These are phyloP conservation scores for Tylopilus cervinicoccineus DNA, from an alignment of 768 basidiomycete species.

Conservation along the genomic window DNA sequence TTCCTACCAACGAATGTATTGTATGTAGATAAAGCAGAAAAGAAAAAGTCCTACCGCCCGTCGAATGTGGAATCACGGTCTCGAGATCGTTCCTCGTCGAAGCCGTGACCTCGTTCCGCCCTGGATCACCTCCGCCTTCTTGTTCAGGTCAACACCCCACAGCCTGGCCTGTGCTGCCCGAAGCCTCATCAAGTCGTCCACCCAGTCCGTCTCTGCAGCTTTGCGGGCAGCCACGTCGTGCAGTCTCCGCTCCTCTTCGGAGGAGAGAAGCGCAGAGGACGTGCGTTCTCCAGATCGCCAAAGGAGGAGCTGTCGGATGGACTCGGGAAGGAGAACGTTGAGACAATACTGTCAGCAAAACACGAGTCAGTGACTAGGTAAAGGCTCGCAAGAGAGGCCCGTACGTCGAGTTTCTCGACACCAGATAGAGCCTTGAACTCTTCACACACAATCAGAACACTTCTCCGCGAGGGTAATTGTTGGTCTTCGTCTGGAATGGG, in stretches of 20 bases:
- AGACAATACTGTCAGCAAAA: constrained; percentile 53
- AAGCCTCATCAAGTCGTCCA: constrained; percentile 51
- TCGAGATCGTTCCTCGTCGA: constrained; percentile 19
- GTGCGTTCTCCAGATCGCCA: constrained; percentile 64
- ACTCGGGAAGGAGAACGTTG: constrained; percentile 68
- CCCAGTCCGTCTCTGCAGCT: constrained; percentile 61
- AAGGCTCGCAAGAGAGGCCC: constrained; percentile 10
- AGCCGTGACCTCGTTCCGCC: constrained; percentile 32
- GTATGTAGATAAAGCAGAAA: constrained; percentile 15
- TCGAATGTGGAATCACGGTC: constrained; percentile 6
- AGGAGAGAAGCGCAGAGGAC: constrained; percentile 44
- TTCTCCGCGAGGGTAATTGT: not conserved
- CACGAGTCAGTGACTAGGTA: not conserved
- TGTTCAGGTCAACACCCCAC: constrained; percentile 30
- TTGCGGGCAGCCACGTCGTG: constrained; percentile 46
- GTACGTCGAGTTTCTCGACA: constrained; percentile 51
- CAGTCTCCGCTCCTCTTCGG: constrained; percentile 52
- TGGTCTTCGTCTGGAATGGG: constrained; percentile 13
- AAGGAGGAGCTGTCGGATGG: constrained; percentile 66
- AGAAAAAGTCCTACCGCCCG: not conserved
- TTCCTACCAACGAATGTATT: not conserved
- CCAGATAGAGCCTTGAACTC: constrained; percentile 43
- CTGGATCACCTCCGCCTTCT: constrained; percentile 19
- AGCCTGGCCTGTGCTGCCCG: constrained; percentile 38
- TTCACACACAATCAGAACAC: constrained; percentile 33